Evolutionary conservation across 768 basidiomycete species (phyloP), one percentile per base, ranked within the genome.

Genomic region (Leccinum subtestaceum): DNA sequence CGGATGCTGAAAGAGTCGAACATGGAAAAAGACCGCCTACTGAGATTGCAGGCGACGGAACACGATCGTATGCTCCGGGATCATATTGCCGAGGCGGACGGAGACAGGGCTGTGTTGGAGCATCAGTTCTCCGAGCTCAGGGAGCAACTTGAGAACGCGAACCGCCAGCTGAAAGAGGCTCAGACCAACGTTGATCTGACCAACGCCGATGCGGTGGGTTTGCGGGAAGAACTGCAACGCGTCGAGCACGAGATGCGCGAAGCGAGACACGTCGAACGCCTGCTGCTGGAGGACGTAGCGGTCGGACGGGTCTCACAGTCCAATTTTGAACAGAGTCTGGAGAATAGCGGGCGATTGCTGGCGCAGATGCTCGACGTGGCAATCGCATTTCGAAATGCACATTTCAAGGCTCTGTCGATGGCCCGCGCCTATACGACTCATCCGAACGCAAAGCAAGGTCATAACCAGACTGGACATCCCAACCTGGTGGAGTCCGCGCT

Each of bases 61-160:
- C 80, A 85, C 57, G 86, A 88, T 58, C 75, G 82, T 34, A 72
- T 80, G 47, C 84, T 97, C 61, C 84, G 93, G 1, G 94, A 97
- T 70, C 91, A 95, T 65, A 88, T 90, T 56, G 90, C 90, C 3
- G 95, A 98, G 72, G 91, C 94, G 13, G 93, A 97, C 67, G 91
- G 94, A 1, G 95, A 98, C 71, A 84, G 93, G 8, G 94, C 95
- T 0, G 93, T 96, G 13, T 78, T 97, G 49, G 94, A 97, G 73
- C 86, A 95, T 52, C 90, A 94, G 71, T 87, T 90, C 69, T 84
- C 82, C 43, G 90, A 91, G 68, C 75, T 91, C 38, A 81, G 82
- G 63, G 84, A 84, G 1, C 78, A 80, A 8, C 74, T 88, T 52
- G 89, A 88, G 56, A 78, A 81, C 58, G 77, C 80, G 13, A 81